A percentile compares a stretch with the other conserved stretches of the same genome.
These are phyloP conservation scores for Limnomonas spitsbergensis DNA, from an alignment of 139 green algal species.

Conservation along the genomic window DNA sequence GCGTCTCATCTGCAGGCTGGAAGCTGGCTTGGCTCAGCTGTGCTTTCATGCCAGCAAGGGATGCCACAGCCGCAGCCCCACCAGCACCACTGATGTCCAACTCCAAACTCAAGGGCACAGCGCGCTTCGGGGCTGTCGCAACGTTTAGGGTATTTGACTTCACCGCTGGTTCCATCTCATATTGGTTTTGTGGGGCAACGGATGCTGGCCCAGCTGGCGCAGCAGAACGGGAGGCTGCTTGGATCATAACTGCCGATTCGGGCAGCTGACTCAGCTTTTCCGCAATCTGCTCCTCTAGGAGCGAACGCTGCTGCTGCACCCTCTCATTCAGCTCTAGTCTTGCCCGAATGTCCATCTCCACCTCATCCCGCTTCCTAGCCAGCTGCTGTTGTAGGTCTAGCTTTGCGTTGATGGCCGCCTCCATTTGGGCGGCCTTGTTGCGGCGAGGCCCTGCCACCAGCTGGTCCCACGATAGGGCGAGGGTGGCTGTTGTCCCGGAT, in stretches of 20 bases:
- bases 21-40: not conserved
- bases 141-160: not conserved
- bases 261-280: not conserved
- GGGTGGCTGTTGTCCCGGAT: not conserved
- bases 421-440: not conserved
- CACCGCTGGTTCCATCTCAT: not conserved
- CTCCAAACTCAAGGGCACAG: not conserved
- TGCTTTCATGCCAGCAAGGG: not conserved
- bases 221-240: not conserved
- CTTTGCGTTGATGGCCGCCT: not conserved
- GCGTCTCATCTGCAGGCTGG: not conserved
- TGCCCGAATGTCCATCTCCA: not conserved
- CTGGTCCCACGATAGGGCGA: not conserved
- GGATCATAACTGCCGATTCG: no score
- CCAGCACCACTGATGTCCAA: not conserved
- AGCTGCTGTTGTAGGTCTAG: conserved; percentile 2
- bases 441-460: not conserved
- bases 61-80: not conserved
- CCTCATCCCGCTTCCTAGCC: not conserved
- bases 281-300: not conserved
- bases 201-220: not conserved
- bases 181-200: not conserved
- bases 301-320: not conserved
- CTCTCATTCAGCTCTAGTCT: not conserved
- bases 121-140: not conserved